Evolutionary conservation across 805 yeast genomes (phyloP).

Genomic region (Saccharomycopsis guyanensis): DNA sequence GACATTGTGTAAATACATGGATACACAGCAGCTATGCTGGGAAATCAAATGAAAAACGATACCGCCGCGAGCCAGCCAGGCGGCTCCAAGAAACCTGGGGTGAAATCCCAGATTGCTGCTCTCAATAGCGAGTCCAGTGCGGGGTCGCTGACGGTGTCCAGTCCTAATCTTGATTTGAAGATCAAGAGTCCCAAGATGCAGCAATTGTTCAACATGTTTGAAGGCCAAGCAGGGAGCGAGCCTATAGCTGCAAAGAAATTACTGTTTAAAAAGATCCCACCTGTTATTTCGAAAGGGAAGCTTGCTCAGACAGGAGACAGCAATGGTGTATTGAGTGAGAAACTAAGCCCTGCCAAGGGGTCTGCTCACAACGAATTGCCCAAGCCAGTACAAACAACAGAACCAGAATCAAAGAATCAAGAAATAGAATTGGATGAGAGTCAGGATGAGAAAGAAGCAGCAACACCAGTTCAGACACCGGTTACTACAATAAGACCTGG

Average conservation of each 20-base stretch:
- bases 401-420: background rate
- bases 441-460: too few species aligned
- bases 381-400: background rate
- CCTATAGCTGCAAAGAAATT: background rate
- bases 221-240: background rate
- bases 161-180: background rate
- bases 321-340: background rate
- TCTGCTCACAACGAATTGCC: background rate
- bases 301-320: too few species aligned
- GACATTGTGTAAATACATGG: too few species aligned
- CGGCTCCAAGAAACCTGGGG: too few species aligned
- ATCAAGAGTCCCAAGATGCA: slow-evolving; percentile 11
- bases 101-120: too few species aligned
- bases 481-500: too few species aligned
- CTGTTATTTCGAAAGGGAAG: too few species aligned
- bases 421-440: slow-evolving; percentile 1
- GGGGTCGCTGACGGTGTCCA: background rate
- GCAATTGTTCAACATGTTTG: slow-evolving; percentile 10
- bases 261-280: background rate
- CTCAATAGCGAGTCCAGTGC: background rate
- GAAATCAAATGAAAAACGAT: too few species aligned
- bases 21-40: too few species aligned
- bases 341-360: background rate
- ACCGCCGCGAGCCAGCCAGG: too few species aligned
- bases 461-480: too few species aligned